phyloP scores from a whole-genome alignment of 78 protist species.

The Creolimax fragrantissima region DNA sequence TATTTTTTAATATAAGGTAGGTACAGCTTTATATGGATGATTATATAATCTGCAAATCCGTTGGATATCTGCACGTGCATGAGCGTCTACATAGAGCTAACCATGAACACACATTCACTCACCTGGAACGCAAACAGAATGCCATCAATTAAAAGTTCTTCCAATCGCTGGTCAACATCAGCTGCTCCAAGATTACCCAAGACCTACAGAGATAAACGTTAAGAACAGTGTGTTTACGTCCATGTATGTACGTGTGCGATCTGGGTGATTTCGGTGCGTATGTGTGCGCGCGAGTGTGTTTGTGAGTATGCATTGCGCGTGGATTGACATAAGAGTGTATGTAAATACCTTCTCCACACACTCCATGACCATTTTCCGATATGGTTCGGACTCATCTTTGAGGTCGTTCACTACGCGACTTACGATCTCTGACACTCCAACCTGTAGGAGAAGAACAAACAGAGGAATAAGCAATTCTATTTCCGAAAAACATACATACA shows the following conservation, averaged over 20 bases:
- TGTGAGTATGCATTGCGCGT: too few relatives aligned
- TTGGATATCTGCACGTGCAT: too few relatives aligned
- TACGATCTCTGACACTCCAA: slow-evolving; percentile 81
- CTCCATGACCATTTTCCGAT: slow-evolving; percentile 73
- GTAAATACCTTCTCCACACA: slow-evolving; percentile 16
- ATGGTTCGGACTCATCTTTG: slow-evolving; percentile 87
- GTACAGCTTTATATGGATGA: too few relatives aligned
- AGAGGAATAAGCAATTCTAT: too few relatives aligned
- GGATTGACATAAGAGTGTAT: too few relatives aligned
- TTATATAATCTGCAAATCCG: too few relatives aligned
- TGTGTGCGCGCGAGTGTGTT: not conserved
- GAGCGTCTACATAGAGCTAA: too few relatives aligned
- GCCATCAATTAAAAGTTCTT: slow-evolving; percentile 88
- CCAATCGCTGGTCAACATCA: slow-evolving; percentile 78
- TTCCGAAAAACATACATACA: too few relatives aligned
- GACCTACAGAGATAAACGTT: slow-evolving; percentile 30
- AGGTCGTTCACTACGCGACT: slow-evolving; percentile 76
- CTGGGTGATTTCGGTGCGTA: not conserved
- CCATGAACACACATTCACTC: too few relatives aligned
- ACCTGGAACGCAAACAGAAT: slow-evolving; percentile 85
- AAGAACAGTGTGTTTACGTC: not conserved
- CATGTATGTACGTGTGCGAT: not conserved
- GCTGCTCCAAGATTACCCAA: slow-evolving; percentile 73
- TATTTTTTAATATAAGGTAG: too few relatives aligned
- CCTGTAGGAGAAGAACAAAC: too few relatives aligned